These are phyloP conservation scores for Ophiostoma quercus DNA, from an alignment of 2,329 filamentous ascomycete genomes.

Conservation along the genomic window DNA sequence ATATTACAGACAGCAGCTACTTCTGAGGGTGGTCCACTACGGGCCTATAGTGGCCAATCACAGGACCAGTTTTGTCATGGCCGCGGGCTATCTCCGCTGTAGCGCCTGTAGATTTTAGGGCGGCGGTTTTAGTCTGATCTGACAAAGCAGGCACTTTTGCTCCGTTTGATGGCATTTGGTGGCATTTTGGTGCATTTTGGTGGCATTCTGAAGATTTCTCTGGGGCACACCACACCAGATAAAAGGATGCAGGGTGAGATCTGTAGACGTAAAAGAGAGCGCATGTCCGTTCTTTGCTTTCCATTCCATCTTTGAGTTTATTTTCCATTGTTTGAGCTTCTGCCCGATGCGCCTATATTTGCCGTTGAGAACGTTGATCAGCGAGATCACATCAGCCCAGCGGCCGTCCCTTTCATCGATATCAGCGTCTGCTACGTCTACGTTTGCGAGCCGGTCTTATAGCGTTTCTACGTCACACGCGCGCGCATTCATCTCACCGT, in stretches of 20 bases:
- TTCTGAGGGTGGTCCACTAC: background rate
- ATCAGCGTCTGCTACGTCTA: background rate
- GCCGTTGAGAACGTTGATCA: background rate
- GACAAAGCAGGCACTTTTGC: slow-evolving; percentile 2
- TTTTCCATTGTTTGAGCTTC: background rate
- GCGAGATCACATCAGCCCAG: slow-evolving; percentile 11
- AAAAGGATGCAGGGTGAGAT: background rate
- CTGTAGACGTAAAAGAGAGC: slow-evolving; percentile 1
- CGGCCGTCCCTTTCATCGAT: background rate
- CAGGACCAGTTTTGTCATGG: background rate
- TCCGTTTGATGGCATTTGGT: background rate
- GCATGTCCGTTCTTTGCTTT: background rate
- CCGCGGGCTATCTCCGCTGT: background rate
- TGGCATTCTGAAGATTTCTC: slow-evolving; percentile 2
- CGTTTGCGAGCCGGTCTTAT: background rate
- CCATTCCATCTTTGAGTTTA: background rate
- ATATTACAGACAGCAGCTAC: slow-evolving; percentile 13
- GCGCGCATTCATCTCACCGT: background rate
- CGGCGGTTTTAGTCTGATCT: slow-evolving; percentile 7
- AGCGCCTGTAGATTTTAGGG: background rate
- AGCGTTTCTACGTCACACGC: background rate
- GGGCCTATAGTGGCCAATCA: background rate
- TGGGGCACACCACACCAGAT: slow-evolving; percentile 8
- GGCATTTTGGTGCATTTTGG: background rate
- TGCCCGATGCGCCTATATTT: slow-evolving; percentile 16